phyloP scores from a whole-genome alignment of 768 basidiomycete genomes.

The Collybia sp. region DNA sequence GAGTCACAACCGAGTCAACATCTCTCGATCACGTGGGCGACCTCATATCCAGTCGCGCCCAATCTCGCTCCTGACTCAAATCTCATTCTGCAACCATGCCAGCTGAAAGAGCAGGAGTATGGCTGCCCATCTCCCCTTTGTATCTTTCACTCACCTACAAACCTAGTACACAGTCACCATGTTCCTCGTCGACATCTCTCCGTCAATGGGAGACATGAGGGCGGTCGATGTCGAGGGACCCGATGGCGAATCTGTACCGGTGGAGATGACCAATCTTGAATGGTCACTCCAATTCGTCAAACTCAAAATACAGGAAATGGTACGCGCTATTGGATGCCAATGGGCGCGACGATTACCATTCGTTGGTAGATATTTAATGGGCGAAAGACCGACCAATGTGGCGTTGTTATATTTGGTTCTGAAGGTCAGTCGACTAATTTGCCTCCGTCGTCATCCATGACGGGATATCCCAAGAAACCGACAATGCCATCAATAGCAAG shows the following conservation, averaged over 20 bases:
- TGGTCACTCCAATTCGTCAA: constrained; percentile 85
- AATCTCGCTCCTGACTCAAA: not conserved
- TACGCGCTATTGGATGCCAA: constrained; percentile 29
- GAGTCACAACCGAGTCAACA: constrained; percentile 13
- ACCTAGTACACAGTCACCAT: constrained; percentile 78
- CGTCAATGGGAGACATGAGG: constrained; percentile 72
- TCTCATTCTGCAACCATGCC: constrained; percentile 44
- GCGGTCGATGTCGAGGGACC: constrained; percentile 53
- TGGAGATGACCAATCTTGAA: constrained; percentile 73
- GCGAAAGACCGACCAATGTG: constrained; percentile 91
- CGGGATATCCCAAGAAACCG: constrained; percentile 41
- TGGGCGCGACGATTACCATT: constrained; percentile 1
- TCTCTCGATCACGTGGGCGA: constrained; percentile 23
- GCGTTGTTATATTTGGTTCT: constrained; percentile 85
- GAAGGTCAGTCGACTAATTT: constrained; percentile 47
- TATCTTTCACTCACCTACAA: constrained; percentile 10
- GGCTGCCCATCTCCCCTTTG: constrained; percentile 14
- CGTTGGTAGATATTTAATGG: constrained; percentile 75
- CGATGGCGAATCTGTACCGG: constrained; percentile 42
- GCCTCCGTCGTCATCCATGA: not conserved
- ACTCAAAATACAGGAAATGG: constrained; percentile 91
- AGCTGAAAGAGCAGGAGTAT: constrained; percentile 75
- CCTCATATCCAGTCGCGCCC: constrained; percentile 8
- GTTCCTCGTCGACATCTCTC: constrained; percentile 86
- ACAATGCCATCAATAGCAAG: constrained; percentile 56